Percentiles rank a stretch among this genome's conserved stretches.
phyloP scores from a whole-genome alignment of 257 asterid species.

The Ilex asprella region DNA sequence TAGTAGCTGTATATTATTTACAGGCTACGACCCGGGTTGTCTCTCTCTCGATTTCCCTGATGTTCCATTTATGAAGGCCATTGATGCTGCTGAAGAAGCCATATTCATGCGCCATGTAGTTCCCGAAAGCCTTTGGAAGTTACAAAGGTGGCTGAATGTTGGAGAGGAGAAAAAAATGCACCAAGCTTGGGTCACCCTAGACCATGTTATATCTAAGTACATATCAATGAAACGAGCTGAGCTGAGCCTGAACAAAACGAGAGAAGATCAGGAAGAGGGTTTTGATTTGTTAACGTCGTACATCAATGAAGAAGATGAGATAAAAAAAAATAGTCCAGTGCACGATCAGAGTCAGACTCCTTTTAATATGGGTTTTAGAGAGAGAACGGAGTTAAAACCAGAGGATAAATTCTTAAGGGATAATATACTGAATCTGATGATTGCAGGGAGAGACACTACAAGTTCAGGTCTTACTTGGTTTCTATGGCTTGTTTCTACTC shows the following conservation, averaged over 20 bases:
- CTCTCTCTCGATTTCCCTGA: conserved; percentile 36
- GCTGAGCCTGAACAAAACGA: not conserved
- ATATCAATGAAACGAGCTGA: conserved; percentile 41
- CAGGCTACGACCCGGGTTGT: conserved; percentile 59
- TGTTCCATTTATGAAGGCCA: conserved; percentile 48
- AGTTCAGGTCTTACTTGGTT: conserved; percentile 72
- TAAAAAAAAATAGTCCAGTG: too few relatives aligned
- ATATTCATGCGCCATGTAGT: conserved; percentile 39
- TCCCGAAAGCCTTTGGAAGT: conserved; percentile 52
- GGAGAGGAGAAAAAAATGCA: conserved; percentile 37
- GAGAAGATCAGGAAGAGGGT: conserved; percentile 14
- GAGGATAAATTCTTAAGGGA: conserved; percentile 52
- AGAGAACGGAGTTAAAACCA: conserved; percentile 7
- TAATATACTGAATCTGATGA: conserved; percentile 48
- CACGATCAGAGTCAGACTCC: too few relatives aligned
- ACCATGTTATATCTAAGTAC: conserved; percentile 26
- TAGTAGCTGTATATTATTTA: conserved; percentile 41
- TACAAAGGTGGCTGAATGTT: conserved; percentile 34
- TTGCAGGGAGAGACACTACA: conserved; percentile 65
- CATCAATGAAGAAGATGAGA: conserved; percentile 21
- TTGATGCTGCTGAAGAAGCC: conserved; percentile 59
- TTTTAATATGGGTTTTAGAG: not conserved
- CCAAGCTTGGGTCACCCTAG: conserved; percentile 35
- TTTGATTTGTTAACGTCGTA: conserved; percentile 47
- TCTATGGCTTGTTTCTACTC: conserved; percentile 43